Evolutionary conservation across 352 stramenopile species (phyloP).

Genomic region (Saprolegnia parasitica): DNA sequence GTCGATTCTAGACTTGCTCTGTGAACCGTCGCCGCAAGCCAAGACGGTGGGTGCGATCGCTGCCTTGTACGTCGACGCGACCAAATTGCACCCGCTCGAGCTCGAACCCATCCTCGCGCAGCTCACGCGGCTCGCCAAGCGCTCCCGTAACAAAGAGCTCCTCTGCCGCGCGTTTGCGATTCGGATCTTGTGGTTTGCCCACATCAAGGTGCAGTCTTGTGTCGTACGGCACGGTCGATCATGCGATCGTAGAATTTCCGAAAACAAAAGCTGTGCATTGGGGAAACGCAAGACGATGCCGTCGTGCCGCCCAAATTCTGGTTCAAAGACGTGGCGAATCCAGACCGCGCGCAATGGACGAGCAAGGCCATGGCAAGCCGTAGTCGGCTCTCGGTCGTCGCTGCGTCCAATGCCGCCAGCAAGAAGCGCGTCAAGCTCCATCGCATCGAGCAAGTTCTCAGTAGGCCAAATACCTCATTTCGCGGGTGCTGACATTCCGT

Average conservation of each 20-base stretch:
- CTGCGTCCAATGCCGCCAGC: not conserved
- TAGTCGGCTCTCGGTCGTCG: not conserved
- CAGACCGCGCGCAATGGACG: not conserved
- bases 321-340: conserved; percentile 14
- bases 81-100: not conserved
- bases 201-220: conserved; percentile 1
- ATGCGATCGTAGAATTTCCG: not conserved
- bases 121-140: conserved; percentile 2
- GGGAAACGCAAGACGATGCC: not conserved
- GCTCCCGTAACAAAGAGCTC: not conserved
- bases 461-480: too few relatives aligned
- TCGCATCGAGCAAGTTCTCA: too few relatives aligned
- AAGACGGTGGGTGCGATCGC: conserved; percentile 17
- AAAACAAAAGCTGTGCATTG: conserved; percentile 15
- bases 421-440: not conserved
- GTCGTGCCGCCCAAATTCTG: conserved; percentile 15
- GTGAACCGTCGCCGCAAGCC: not conserved
- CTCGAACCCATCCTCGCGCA: not conserved
- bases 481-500: too few relatives aligned
- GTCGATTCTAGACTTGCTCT: conserved; percentile 17
- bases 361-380: not conserved
- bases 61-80: conserved; percentile 20
- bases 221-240: not conserved
- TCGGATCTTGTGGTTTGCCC: conserved; percentile 20
- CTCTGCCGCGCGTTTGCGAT: conserved; percentile 15